Evolutionary conservation across 2,329 filamentous ascomycete genomes (phyloP).

Genomic region (Bipolaris gigantea): DNA sequence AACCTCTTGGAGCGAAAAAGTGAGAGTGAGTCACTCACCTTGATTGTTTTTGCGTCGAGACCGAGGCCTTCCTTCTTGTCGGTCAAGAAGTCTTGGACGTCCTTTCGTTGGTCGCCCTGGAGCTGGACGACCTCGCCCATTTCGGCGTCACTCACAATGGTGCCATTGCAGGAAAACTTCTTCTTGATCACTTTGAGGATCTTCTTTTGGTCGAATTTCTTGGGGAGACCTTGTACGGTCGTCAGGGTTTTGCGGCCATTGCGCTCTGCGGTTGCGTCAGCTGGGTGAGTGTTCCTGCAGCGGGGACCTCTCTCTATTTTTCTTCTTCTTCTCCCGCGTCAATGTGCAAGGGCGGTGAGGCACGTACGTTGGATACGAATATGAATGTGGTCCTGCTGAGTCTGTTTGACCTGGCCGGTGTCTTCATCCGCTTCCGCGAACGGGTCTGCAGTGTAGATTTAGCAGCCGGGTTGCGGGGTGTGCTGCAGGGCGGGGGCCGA

Average conservation of each 20-base stretch:
- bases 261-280: conserved; percentile 72
- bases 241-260: conserved; percentile 99
- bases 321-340: neutral
- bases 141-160: conserved; percentile 91
- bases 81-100: conserved; percentile 95
- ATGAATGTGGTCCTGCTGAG: conserved; percentile 94
- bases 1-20: neutral
- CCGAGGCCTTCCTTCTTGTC: conserved; percentile 94
- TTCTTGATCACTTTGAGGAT: conserved; percentile 99
- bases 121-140: conserved; percentile 99
- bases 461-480: conserved; percentile 3
- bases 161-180: conserved; percentile 99
- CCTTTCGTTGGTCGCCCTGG: conserved; percentile 98
- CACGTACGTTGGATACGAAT: conserved; percentile 95
- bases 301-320: too few relatives aligned
- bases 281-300: neutral
- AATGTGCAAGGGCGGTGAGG: conserved; percentile 7
- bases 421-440: conserved; percentile 99
- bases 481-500: neutral
- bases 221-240: conserved; percentile 96
- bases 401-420: conserved; percentile 88
- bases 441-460: conserved; percentile 61
- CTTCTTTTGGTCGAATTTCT: conserved; percentile 99
- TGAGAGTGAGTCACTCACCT: conserved; percentile 57
- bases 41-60: conserved; percentile 95